Evolutionary conservation across 2,329 filamentous ascomycete genomes (phyloP).

Genomic region (Aphanocladium album): DNA sequence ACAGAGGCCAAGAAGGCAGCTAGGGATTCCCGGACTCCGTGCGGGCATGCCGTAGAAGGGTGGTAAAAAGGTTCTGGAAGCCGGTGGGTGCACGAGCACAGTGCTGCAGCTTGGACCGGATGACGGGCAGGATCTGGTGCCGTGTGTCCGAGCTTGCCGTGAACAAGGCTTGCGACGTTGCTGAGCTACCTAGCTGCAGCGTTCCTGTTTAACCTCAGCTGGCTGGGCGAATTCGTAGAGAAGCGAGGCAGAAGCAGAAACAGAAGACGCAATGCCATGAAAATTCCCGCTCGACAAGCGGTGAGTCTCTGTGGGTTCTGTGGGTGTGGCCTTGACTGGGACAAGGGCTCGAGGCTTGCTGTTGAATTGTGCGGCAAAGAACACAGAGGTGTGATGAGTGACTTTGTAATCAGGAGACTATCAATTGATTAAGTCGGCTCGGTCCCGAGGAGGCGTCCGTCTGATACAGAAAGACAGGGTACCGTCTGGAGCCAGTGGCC

Average conservation of each 20-base stretch:
- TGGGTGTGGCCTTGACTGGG: constrained; percentile 5
- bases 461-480: not conserved
- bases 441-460: not conserved
- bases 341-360: constrained; percentile 7
- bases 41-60: not conserved
- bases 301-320: constrained; percentile 2
- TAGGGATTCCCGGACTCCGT: not conserved
- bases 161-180: not conserved
- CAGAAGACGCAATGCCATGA: not conserved
- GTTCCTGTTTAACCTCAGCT: not conserved
- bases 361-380: not conserved
- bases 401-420: not conserved
- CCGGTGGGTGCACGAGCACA: not conserved
- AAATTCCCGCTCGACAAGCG: not conserved
- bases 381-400: not conserved
- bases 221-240: not conserved
- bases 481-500: not conserved
- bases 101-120: not conserved
- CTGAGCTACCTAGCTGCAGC: not conserved
- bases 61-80: constrained; percentile 5
- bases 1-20: not conserved
- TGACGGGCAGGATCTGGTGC: constrained; percentile 7
- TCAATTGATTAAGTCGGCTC: not conserved
- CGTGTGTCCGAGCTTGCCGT: constrained; percentile 4
- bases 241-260: not conserved